phyloP scores from a whole-genome alignment of 2,329 filamentous ascomycete genomes.

The Scedosporium apiospermum region DNA sequence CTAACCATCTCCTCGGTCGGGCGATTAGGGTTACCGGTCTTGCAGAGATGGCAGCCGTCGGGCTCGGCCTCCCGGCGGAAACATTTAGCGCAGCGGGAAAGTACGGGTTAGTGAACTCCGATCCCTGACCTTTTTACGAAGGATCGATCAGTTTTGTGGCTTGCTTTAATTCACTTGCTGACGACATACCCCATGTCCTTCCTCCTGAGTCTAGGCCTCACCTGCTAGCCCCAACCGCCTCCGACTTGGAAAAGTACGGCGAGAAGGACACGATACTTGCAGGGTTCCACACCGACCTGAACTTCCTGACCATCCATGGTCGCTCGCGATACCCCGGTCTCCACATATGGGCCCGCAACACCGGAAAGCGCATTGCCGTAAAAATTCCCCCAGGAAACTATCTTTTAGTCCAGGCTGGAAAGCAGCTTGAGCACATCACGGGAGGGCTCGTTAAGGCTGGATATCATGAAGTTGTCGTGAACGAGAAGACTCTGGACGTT shows the following conservation, averaged over 20 bases:
- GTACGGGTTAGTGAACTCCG: constrained; percentile 36
- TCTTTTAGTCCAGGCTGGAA: constrained; percentile 52
- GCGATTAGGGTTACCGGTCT: constrained; percentile 38
- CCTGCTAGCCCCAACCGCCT: constrained; percentile 51
- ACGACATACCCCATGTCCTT: neutral
- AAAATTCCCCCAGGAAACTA: constrained; percentile 48
- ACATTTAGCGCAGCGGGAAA: constrained; percentile 45
- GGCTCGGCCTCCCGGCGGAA: constrained; percentile 40
- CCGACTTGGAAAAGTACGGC: constrained; percentile 45
- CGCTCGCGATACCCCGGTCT: constrained; percentile 52
- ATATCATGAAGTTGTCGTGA: constrained; percentile 53
- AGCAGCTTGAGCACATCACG: constrained; percentile 53
- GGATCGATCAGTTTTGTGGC: neutral
- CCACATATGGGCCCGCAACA: constrained; percentile 56
- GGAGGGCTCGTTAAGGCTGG: constrained; percentile 53
- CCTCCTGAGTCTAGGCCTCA: constrained; percentile 35
- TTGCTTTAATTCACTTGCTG: neutral
- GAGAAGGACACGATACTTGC: constrained; percentile 48
- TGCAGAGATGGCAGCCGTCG: constrained; percentile 49
- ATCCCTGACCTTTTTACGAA: constrained; percentile 5
- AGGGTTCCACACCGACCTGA: constrained; percentile 55
- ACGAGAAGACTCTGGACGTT: constrained; percentile 37
- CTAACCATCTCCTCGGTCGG: neutral
- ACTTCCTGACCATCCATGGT: constrained; percentile 56
- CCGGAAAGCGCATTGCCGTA: constrained; percentile 47